Base-by-base conservation (phyloP, 129 eudicot genomes). In the Glebionis coronaria region DNA sequence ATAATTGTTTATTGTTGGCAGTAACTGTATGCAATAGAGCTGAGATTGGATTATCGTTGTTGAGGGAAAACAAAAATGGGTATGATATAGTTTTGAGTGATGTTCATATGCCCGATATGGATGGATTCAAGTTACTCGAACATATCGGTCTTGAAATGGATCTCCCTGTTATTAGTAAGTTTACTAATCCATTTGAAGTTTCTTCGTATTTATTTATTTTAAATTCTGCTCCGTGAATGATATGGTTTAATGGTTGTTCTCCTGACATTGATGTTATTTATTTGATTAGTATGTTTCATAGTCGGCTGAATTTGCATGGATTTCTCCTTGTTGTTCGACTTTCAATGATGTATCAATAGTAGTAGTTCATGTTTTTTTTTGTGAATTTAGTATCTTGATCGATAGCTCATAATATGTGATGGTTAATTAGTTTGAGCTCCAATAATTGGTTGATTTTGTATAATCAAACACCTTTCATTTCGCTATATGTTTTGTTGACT, bases 91-190 rank as follows among this genome's bases (percentile, higher is more conserved):
- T 94, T 66, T 45, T 94, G 52, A 94, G 99, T 62, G 99, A 94
- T 75, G 99, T 94, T 8, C 99, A 89, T 77, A 94, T 94, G 99
- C 99, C 97, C 3, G 99, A 94, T 27, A 94, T 94, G 99, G 97
- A 94, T 82, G 99, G 99, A 13, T 87, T 94, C 74, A 94, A 89
- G 59, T 88, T 94, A 51, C 97, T 94, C 19, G 99, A 94, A 83
- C 88, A 70, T 47, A 82, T 94, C 76, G 99, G 99, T 9, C 83
- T 94, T 28, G 97, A 94, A 52, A 94, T 94, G 99, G 97, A 94
- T 69, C 83, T 94, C 21, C 97, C 99, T 46, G 99, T 94, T 65
- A 89, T 89, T 78, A 94, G 99, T 94, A 71, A 84, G 92, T 72
- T 12, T 19, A 59, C 59, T 56, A 27, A 28, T 45, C 27, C 4